Base-by-base conservation (phyloP, 352 stramenopile genomes). In the Pythium apleroticum region DNA sequence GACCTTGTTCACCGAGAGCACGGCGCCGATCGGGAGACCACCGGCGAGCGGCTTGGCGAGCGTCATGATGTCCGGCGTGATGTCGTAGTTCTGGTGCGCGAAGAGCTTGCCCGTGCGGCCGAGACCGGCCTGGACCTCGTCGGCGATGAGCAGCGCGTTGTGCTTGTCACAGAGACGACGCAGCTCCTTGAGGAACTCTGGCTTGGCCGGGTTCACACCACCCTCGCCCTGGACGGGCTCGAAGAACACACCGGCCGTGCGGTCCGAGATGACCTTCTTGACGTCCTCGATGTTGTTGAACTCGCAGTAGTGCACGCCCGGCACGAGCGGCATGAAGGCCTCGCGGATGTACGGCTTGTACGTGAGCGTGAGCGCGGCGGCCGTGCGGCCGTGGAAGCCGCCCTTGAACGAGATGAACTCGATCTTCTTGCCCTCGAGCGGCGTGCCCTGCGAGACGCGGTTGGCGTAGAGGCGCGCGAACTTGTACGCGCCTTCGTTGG, bases 71-170 rank as follows among this genome's bases (percentile, higher is more conserved):
- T 99, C 96, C 0, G 97, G 96, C 33, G 91, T 86, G 30, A 99
- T 78, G 62, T 85, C 88, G 24, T 98, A 87, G 65, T 98, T 82
- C 78, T 99, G 78, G 73, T 98, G 96, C 53, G 91, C 95, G 82
- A 98, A 99, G 9, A 99, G 67, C 64, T 84, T 97, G 58, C 97
- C 97, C 33, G 91, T 98, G 37, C 97, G 93, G 19, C 95, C 96
- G n/a, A 99, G 80, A 35, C 97, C 97, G 41, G 95, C 89, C 81
- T 99, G 97, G 27, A 99, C 96, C 82, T 99, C 97, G 82, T 99
- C 97, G n/a, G 87, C 93, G 73, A 99, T 99, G 56, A 99, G 77
- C 45, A 99, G 80, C 20, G 98, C 90, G 58, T 93, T 91, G 66
- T 90, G 88, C 62, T 98, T 95, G 70, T 99, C 92, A 71, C 92